Base-by-base conservation (phyloP, 441 rosid species). In the Erodium moschatum region DNA sequence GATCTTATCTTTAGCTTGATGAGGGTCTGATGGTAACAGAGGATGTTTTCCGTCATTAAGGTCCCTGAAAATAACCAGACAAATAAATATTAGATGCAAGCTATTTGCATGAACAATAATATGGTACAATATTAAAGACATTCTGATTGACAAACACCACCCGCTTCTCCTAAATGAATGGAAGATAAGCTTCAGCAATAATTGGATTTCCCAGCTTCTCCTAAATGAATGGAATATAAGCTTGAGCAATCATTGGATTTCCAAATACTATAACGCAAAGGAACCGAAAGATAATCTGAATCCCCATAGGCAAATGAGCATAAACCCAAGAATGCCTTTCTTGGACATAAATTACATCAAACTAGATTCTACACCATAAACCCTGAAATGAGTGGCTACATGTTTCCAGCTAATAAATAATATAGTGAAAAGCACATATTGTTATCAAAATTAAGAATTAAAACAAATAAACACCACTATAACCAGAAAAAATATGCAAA, bases 1-100 rank as follows among this genome's bases (percentile, higher is more conserved):
- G 64, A 76, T 80, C 85, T 81, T 85, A 58, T 81, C 85, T 62
- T 89, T 89, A 61, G 72, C 81, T 76, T 84, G 92, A 74, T 80
- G 81, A 66, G 75, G 71, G 62, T 84, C 91, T 7, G 69, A 42
- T 48, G 79, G 61, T 2, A 78, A 73, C 64, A 58, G 72, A 70
- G 76, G 67, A 73, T 80, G 78, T 75, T 71, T 82, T 64, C 56
- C 81, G 50, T 62, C 70, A 62, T 48, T 33, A n/a, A 69, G 68
- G 65, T n/a, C 76, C 78, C 84, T 82, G 72, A 60, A 70, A 80
- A 40, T 40, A 40, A 40, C 44, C 10, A 7, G 44, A 40, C 44
- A 40, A 7, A 40, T 40, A 40, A 40, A 40, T 9, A 40, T 40
- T 40, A 8, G 44, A 40, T 7, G 2, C 44, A 40, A 40, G 44